These are phyloP conservation scores for Lactarius trivialis DNA, from an alignment of 768 basidiomycete genomes.

Conservation along the genomic window DNA sequence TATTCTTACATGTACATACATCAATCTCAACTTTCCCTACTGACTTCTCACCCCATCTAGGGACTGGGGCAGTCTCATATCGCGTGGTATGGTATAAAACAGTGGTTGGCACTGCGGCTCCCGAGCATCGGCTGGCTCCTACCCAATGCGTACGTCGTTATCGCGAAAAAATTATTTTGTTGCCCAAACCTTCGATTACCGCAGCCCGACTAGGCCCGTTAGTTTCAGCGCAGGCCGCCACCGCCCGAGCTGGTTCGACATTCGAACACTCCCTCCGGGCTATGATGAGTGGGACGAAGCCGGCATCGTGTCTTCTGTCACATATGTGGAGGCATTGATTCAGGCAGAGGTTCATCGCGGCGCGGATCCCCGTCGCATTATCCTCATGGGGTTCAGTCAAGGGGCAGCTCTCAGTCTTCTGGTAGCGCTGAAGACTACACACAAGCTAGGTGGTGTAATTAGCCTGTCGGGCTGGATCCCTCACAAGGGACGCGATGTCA, in stretches of 20 bases:
- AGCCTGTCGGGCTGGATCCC: slow-evolving; percentile 44
- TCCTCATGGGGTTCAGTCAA: slow-evolving; percentile 41
- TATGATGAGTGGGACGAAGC: slow-evolving; percentile 34
- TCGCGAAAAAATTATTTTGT: not conserved
- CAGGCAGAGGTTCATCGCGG: slow-evolving; percentile 35
- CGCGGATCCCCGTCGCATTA: slow-evolving; percentile 32
- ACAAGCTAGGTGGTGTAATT: slow-evolving; percentile 39
- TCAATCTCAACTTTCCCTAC: too few relatives aligned
- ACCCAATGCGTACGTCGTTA: slow-evolving; percentile 37
- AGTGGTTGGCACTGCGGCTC: slow-evolving; percentile 32
- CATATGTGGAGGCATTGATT: slow-evolving; percentile 34
- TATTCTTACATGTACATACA: slow-evolving; percentile 31
- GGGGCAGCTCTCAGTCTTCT: slow-evolving; percentile 37
- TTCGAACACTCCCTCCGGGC: slow-evolving; percentile 34
- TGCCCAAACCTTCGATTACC: not conserved
- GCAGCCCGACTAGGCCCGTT: slow-evolving; percentile 30
- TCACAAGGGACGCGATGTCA: slow-evolving; percentile 31
- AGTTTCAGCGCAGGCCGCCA: slow-evolving; percentile 27
- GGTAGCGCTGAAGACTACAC: slow-evolving; percentile 35
- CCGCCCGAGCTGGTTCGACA: slow-evolving; percentile 40
- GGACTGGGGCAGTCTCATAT: slow-evolving; percentile 37
- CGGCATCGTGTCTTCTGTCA: slow-evolving; percentile 32
- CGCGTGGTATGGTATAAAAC: slow-evolving; percentile 33
- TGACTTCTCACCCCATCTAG: slow-evolving; percentile 24
- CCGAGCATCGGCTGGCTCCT: slow-evolving; percentile 39